Base-by-base conservation (phyloP, 306 rosid genomes). In the Rubus idaeus region DNA sequence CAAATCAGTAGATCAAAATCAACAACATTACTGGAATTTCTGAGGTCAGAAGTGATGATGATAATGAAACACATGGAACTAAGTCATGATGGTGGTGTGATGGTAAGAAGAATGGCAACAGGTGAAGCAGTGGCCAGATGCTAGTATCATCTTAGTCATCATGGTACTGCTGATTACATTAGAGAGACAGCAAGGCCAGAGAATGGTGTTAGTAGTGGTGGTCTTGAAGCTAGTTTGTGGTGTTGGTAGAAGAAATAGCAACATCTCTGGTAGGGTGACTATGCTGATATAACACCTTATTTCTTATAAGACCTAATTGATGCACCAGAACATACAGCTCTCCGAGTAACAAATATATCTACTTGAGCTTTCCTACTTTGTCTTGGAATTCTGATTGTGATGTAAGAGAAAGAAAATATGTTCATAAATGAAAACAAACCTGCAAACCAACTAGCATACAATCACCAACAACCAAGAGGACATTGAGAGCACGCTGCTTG, bases 401-500 rank as follows among this genome's bases (percentile, higher is more conserved):
- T 23, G 35, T 14, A 47, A 41, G 23, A 7, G 23, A 61, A 9
- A 10, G 58, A 23, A 76, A 39, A 49, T 23, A 63, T 68, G 67
- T 77, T 40, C 41, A 78, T 65, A 80, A 46, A 79, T 9, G 67
- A 65, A 44, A 40, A 71, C 61, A 85, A 75, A 95, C 99, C 99
- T 95, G 99, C 30, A 96, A 83, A 77, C 99, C 99, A 77, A 96
- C 99, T 79, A 96, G 79, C 78, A 91, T 46, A 83, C 99, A 96
- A 80, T 96, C 99, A 78, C 99, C 99, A 56, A 91, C 97, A 71
- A 96, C 99, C 94, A 96, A 86, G 44, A 93, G 60, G 79, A 89
- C 63, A 70, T 96, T 96, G 63, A 93, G 91, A 40, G 79, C 89
- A 5, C 98, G 94, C 76, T 90, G 93, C 89, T 93, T 93, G 45